Base-by-base conservation (phyloP, 345 rosid genomes). In the Arabidopsis suecica region DNA sequence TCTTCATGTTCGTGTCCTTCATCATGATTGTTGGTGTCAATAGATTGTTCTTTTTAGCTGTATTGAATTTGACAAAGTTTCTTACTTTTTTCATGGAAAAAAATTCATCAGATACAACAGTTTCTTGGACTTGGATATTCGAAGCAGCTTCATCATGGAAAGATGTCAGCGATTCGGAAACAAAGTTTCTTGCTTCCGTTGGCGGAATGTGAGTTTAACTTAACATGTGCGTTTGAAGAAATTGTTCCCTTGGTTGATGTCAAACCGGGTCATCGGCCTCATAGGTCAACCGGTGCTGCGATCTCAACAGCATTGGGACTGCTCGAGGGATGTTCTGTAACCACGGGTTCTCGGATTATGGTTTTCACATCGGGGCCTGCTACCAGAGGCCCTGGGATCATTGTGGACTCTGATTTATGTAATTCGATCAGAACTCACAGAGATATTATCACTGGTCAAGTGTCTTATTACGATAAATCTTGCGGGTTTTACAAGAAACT, bases 301-400 rank as follows among this genome's bases (percentile, higher is more conserved):
- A 88, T 89, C 72, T 84, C 96, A 53, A 81, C 80, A 72, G 97
- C 97, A 11, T 61, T 88, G 36, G 97, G 92, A 75, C 90, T 92
- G 54, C 80, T 94, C 11, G 95, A 94, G 68, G 96, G 90, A 32
- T 90, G 88, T 76, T 85, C 33, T 9, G 72, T 83, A 65, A 87
- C 82, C 80, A 80, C 85, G 1, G 97, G 98, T 8, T 76, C 98
- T 47, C 85, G 98, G 79, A 85, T 92, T 54, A 86, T 94, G 93
- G 95, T 90, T 65, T 94, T 94, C 78, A 86, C 96, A 25, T 90
- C 99, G 25, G 99, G 99, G 37, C 98, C 99, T 9, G 89, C 97
- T 23, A 95, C 98, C 49, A 62, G 87, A 61, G 99, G 98, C 49
- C 97, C 97, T 0, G 98, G 99, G 67, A 87, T 90, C 57, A 59